Evolutionary conservation across 352 stramenopile species (phyloP), one percentile per base, ranked within the genome.

Genomic region (Blastocystis sp.): DNA sequence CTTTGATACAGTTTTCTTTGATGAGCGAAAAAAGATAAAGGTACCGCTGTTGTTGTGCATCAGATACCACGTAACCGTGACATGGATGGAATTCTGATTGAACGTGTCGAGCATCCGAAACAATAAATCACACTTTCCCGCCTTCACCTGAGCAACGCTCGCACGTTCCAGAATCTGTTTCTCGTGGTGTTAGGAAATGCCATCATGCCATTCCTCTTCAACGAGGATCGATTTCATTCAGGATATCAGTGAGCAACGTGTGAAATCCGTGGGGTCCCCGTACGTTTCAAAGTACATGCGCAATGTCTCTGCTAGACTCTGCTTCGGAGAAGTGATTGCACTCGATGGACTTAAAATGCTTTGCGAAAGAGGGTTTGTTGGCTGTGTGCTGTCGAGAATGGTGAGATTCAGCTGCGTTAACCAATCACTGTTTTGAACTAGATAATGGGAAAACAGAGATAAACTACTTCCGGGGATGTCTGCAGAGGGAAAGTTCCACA

Each of bases 391-490:
- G 27, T 78, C 67, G 4, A 78, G 29, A 40, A 78, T 78, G 8
- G 67, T 78, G 1, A 78, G 40, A 61, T 78, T 78, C 27, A 78
- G 40, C 42, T 78, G 67, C 21, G 67, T 78, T 4, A 78, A 24
- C 67, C 67, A 78, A 46, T 78, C 67, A 42, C 34, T 78, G 49
- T 78, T 78, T 61, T 78, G 67, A 61, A 78, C 67, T 78, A 59
- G 4, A 21, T 32, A 4, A 56, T n/a, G 27, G 24, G 18, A 1
- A 32, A 57, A 46, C 7, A 4, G 24, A 57, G 6, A 14, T 9
- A 21, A n/a, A 18, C 24, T 61, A 78, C 67, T 78, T 57, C 67
- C 67, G 2, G 67, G 67, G n/a, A 59, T 34, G 42, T 78, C 67
- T n/a, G 11, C 32, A 18, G 38, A 27, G 49, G 36, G 29, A 36